These are phyloP conservation scores for Biancaea sappan DNA, from an alignment of 306 rosid genomes.

Conservation along the genomic window DNA sequence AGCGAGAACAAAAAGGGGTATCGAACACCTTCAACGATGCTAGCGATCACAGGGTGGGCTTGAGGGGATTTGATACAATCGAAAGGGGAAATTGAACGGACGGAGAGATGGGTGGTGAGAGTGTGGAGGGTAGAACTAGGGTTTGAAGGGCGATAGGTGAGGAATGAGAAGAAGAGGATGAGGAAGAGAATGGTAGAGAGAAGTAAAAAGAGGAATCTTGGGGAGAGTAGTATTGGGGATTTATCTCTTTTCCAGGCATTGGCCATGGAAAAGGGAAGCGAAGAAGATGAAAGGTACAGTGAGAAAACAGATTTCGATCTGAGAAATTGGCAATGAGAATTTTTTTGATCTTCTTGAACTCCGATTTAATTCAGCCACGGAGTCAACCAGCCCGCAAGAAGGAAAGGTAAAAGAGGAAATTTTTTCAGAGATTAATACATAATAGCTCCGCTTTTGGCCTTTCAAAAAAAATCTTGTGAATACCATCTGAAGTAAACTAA, in stretches of 20 bases:
- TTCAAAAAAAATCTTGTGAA: too few relatives aligned
- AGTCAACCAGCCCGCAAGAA: too few relatives aligned
- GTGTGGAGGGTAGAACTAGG: constrained; percentile 19
- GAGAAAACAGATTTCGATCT: constrained; percentile 32
- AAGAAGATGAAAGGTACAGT: background rate
- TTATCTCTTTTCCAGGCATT: constrained; percentile 88
- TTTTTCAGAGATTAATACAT: background rate
- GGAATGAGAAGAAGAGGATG: constrained; percentile 48
- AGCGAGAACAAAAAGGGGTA: constrained; percentile 84
- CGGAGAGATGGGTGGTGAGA: constrained; percentile 34
- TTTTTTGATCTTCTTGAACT: background rate
- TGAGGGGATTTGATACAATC: constrained; percentile 74
- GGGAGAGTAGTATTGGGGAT: constrained; percentile 50
- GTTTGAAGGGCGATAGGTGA: constrained; percentile 35
- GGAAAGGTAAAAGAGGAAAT: background rate
- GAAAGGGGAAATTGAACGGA: constrained; percentile 60
- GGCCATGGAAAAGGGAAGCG: constrained; percentile 55
- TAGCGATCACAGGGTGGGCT: constrained; percentile 76
- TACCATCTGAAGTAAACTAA: too few relatives aligned
- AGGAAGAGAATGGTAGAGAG: constrained; percentile 50
- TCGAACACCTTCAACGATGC: constrained; percentile 72
- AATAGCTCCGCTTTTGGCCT: too few relatives aligned
- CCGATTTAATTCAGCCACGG: background rate
- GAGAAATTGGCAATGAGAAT: background rate
- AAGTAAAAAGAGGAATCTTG: constrained; percentile 44